Evolutionary conservation across 2,329 filamentous ascomycete genomes (phyloP).

Genomic region (Pyrenophora seminiperda): DNA sequence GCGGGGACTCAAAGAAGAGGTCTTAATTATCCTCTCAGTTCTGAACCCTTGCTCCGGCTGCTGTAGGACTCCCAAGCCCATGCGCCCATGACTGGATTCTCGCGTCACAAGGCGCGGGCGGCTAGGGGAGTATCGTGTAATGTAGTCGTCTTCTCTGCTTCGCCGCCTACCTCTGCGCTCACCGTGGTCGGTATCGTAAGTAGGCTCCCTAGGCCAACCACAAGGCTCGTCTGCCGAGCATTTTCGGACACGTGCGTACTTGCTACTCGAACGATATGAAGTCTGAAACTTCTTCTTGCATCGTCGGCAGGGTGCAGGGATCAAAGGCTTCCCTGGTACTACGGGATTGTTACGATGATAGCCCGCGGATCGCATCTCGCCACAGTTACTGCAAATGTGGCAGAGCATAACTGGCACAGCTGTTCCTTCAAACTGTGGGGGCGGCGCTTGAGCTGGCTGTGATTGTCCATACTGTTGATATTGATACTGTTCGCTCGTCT

Average conservation of each 20-base stretch:
- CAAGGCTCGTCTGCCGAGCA: constrained; percentile 34
- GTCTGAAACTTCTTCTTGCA: constrained; percentile 37
- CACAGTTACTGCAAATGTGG: constrained; percentile 45
- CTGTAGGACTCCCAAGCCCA: constrained; percentile 35
- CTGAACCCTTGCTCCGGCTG: constrained; percentile 17
- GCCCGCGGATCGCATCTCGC: constrained; percentile 39
- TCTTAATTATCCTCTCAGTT: constrained; percentile 17
- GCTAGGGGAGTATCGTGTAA: constrained; percentile 24
- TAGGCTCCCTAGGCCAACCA: constrained; percentile 31
- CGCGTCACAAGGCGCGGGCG: constrained; percentile 23
- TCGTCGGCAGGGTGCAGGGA: constrained; percentile 34
- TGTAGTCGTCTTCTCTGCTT: constrained; percentile 27
- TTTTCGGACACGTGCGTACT: constrained; percentile 25
- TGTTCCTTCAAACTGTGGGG: constrained; percentile 19
- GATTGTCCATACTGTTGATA: constrained; percentile 22
- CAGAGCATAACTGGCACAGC: constrained; percentile 35
- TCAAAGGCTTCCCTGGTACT: constrained; percentile 37
- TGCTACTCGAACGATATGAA: constrained; percentile 19
- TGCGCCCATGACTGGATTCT: constrained; percentile 24
- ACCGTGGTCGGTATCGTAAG: constrained; percentile 21
- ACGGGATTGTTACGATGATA: constrained; percentile 46
- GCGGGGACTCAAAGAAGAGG: constrained; percentile 30
- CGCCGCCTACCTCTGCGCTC: constrained; percentile 33
- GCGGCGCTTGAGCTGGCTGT: constrained; percentile 13
- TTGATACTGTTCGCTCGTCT: constrained; percentile 22